Base-by-base conservation (phyloP, 2,329 filamentous ascomycete species). In the Beauveria pseudobassiana region DNA sequence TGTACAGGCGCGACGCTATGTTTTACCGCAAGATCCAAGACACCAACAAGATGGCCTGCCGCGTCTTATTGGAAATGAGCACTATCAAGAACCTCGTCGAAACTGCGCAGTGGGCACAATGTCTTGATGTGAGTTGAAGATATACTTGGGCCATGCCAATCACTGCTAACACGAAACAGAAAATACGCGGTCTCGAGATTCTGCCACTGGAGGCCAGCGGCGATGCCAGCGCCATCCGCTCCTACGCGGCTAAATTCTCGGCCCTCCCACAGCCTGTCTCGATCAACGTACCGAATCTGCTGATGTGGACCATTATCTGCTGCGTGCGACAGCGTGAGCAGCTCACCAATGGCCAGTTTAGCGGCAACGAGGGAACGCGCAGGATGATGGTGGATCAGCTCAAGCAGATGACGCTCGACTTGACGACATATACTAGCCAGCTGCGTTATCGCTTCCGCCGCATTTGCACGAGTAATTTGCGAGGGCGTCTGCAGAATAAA, bases 351-450 rank as follows among this genome's bases (percentile, higher is more conserved):
- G 87, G 87, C 30, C 84, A 88, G 68, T 97, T 89, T 74, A 91
- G 88, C 67, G 88, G 85, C 65, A 88, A 88, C 74, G 85, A 87
- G 70, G 83, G 83, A 61, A 88, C 81, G 65, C 80, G 82, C 70
- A 80, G 77, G 71, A 76, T 79, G 73, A 82, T 91, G 75, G 86
- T 88, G 57, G 86, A 88, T 62, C 82, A 88, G 69, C 78, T 96
- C 70, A 84, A 89, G 76, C 85, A 89, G 73, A 91, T 90, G 78
- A 92, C 90, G 45, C 87, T 92, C 74, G 93, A 98, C 75, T 76
- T 97, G 69, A 96, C 95, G 79, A 89, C 95, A 16, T 98, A 96
- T 78, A 93, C 92, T 18, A 93, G 92, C 62, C 86, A 96, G 81
- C 86, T 98, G 71, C 87, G 90, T 71, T 98, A 96, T 76, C 87